A percentile compares a stretch with the other conserved stretches of the same genome.
Conservation (phyloP, 495 filamentous ascomycete genomes). For the Hypoxylon subgilvum region DNA sequence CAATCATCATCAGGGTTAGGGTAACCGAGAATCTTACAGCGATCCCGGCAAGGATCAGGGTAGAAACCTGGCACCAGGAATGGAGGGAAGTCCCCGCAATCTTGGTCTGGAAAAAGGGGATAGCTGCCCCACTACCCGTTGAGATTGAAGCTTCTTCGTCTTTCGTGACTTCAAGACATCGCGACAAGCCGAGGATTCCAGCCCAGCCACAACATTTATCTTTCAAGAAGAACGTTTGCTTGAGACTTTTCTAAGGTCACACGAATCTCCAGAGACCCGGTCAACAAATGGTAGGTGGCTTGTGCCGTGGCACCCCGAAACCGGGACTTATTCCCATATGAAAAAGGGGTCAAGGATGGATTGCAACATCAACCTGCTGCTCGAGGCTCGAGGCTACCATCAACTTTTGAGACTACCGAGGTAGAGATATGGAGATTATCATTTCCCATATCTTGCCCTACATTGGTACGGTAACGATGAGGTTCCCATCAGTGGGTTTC, state of each 20-base stretch:
- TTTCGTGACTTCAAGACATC: slow-evolving; percentile 14
- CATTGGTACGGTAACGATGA: neutral
- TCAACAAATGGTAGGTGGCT: slow-evolving; percentile 4
- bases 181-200: slow-evolving; percentile 3
- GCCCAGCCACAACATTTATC: slow-evolving; percentile 14
- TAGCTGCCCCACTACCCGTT: slow-evolving; percentile 20
- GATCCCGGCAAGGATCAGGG: slow-evolving; percentile 38
- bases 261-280: slow-evolving; percentile 9
- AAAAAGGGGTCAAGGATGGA: too few species aligned
- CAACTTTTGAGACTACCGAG: too few species aligned
- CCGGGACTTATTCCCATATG: neutral
- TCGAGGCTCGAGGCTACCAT: too few species aligned
- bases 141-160: slow-evolving; percentile 1
- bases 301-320: slow-evolving; percentile 6
- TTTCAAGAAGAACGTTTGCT: too few species aligned
- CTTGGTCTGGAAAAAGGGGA: slow-evolving; percentile 24
- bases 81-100: slow-evolving; percentile 28
- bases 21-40: slow-evolving; percentile 33
- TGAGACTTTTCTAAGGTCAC: too few species aligned
- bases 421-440: too few species aligned
- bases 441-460: too few species aligned
- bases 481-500: too few species aligned
- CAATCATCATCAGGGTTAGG: too few species aligned
- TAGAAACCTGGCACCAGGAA: slow-evolving; percentile 20
- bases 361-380: too few species aligned